These are phyloP conservation scores for Candida sanyaensis DNA, from an alignment of 1,139 yeast species.

Conservation along the genomic window DNA sequence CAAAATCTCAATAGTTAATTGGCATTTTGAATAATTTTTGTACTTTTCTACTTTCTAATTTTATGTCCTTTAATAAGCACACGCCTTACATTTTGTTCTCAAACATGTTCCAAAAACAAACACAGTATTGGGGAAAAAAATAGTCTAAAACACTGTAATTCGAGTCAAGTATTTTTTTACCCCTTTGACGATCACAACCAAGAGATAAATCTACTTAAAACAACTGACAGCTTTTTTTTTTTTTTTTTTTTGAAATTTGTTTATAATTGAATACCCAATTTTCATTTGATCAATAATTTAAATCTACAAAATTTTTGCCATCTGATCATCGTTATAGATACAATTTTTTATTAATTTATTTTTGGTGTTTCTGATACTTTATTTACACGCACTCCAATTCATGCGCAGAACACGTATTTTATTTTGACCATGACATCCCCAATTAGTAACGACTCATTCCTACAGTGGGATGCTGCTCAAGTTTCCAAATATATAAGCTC, in stretches of 20 bases:
- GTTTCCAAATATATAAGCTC: conserved; percentile 38
- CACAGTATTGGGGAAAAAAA: background rate
- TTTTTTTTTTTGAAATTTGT: background rate
- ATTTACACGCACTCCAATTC: background rate
- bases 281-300: background rate
- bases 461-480: conserved; percentile 52
- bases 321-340: background rate
- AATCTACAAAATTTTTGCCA: background rate
- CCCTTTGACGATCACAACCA: conserved; percentile 1
- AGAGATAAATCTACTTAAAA: background rate
- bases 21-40: background rate
- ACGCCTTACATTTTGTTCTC: conserved; percentile 1
- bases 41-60: background rate
- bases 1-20: background rate
- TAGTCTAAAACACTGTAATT: background rate
- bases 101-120: background rate
- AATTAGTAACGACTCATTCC: conserved; percentile 35
- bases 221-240: background rate
- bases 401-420: background rate
- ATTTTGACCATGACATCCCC: conserved; percentile 13
- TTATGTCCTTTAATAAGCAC: background rate
- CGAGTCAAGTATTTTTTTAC: background rate
- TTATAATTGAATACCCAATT: background rate
- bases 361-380: background rate
- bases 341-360: background rate